phyloP scores from a whole-genome alignment of 2,329 filamentous ascomycete species.

The Aspergillus felis region DNA sequence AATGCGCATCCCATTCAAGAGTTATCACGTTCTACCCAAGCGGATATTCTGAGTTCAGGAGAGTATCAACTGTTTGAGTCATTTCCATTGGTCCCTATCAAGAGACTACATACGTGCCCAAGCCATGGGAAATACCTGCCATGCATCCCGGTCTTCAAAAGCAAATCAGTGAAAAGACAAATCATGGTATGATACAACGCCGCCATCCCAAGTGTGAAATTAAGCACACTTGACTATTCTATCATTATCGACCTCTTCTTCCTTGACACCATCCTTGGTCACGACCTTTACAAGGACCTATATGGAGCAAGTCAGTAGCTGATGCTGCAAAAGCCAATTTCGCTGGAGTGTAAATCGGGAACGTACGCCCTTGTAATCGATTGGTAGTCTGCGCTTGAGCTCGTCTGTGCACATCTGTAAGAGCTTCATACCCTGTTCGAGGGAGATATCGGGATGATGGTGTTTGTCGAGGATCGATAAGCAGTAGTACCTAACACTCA shows the following conservation, averaged over 20 bases:
- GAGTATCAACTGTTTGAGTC: slow-evolving; percentile 2
- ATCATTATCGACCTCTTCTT: slow-evolving; percentile 81
- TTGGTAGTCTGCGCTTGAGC: slow-evolving; percentile 90
- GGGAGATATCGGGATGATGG: slow-evolving; percentile 88
- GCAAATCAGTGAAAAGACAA: slow-evolving; percentile 25
- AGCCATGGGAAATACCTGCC: slow-evolving; percentile 16
- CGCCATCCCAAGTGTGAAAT: slow-evolving; percentile 26
- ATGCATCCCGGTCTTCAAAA: slow-evolving; percentile 23
- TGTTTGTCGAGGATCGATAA: slow-evolving; percentile 97
- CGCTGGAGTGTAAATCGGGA: background rate
- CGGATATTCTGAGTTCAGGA: background rate
- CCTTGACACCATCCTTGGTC: slow-evolving; percentile 86
- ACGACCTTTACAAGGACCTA: slow-evolving; percentile 73
- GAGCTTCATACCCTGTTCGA: slow-evolving; percentile 87
- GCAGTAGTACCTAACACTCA: slow-evolving; percentile 76
- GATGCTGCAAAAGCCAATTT: background rate
- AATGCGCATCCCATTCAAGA: background rate
- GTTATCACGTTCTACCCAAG: background rate
- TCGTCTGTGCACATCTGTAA: slow-evolving; percentile 94
- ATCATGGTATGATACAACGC: slow-evolving; percentile 31
- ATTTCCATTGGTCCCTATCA: slow-evolving; percentile 16
- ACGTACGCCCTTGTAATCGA: slow-evolving; percentile 95
- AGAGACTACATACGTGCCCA: slow-evolving; percentile 13
- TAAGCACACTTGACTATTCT: slow-evolving; percentile 51
- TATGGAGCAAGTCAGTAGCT: slow-evolving; percentile 25